Evolutionary conservation across 305 asterid species (phyloP).

Genomic region (Rubia balearica): DNA sequence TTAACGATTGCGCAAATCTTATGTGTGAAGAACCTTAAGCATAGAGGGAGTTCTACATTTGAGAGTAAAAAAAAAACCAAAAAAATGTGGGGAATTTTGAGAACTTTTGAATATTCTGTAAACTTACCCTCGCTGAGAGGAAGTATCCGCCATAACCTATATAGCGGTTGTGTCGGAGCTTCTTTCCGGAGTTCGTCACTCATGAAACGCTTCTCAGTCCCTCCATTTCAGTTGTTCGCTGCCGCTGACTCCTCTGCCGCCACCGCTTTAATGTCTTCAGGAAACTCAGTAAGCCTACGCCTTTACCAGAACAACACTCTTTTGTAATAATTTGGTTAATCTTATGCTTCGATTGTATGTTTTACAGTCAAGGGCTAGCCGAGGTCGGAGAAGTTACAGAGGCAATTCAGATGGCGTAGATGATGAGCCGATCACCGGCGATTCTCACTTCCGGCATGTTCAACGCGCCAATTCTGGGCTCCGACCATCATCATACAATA

Average conservation of each 20-base stretch:
- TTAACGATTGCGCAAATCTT: too few species aligned
- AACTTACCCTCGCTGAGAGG: neutral
- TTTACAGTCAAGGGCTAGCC: conserved; percentile 46
- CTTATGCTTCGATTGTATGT: neutral
- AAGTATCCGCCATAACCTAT: conserved; percentile 2
- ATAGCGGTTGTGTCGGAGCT: neutral
- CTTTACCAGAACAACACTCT: neutral
- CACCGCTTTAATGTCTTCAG: conserved; percentile 42
- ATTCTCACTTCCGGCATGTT: conserved; percentile 46
- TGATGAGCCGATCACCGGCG: conserved; percentile 39
- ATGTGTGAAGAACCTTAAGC: too few species aligned
- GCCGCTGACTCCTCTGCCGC: conserved; percentile 34
- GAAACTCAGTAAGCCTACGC: conserved; percentile 36
- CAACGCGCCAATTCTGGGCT: conserved; percentile 44
- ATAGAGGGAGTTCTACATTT: too few species aligned
- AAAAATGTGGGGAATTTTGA: neutral
- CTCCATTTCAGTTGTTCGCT: conserved; percentile 40
- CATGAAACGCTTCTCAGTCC: conserved; percentile 50
- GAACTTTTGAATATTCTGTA: neutral
- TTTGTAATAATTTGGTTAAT: neutral
- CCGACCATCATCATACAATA: conserved; percentile 19
- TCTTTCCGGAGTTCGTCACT: neutral
- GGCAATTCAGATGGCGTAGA: conserved; percentile 30
- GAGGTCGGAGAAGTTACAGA: conserved; percentile 51
- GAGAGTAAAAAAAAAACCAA: too few species aligned